Base-by-base conservation (phyloP, 345 rosid genomes). In the Brassica incana region DNA sequence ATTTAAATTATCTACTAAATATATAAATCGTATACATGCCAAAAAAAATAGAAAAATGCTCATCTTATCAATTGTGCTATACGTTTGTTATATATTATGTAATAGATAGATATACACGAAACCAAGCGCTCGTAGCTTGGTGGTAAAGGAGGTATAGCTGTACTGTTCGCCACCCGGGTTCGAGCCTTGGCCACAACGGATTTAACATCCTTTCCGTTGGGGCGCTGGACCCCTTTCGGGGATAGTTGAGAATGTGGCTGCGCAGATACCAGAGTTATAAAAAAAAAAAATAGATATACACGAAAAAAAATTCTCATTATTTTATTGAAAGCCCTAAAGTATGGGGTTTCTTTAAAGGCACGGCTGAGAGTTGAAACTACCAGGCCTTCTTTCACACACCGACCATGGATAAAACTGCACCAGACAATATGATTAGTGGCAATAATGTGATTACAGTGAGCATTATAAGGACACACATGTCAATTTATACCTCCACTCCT, bases 351-450 rank as follows among this genome's bases (percentile, higher is more conserved):
- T 79, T 79, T 74, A 68, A 79, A 79, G 82, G 82, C 74, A 73
- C 74, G 82, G 82, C 82, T 79, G 50, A 33, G 82, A 68, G 75
- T 66, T 65, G 71, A 73, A 79, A 29, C 76, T 56, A 75, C 74
- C 67, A 65, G 64, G 32, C 71, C 68, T 80, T 63, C 54, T 14
- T 71, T 65, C 30, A 64, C 67, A 80, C 83, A 75, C 79, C 73
- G 70, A 65, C 67, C 9, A 63, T 16, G 14, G 32, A 38, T 27
- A 62, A 35, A 52, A 35, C n/a, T 29, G 25, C 68, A 80, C 36
- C 35, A 43, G 76, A 80, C 83, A 80, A 63, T 52, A 80, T 80
- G 67, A 80, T 80, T 74, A 80, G 75, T 80, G 79, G 80, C 72
- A 54, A 27, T 69, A 25, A 54, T 63, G 76, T 52, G 70, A 75